phyloP scores from a whole-genome alignment of 1,139 yeast genomes.

The Geotrichum aggregatum region DNA sequence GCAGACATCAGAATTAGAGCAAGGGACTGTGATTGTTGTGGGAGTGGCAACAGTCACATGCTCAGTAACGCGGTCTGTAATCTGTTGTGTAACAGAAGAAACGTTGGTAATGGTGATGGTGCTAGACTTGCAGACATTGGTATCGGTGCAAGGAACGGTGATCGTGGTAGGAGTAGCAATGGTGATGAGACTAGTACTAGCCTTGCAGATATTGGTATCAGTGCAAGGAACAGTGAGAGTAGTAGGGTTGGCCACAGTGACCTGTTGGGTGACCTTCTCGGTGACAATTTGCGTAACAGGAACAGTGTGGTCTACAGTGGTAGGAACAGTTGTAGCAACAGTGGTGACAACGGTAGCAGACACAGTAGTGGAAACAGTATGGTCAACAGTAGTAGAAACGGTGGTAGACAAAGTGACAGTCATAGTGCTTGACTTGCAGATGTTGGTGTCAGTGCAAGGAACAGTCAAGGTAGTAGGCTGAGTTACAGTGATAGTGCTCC shows the following conservation, averaged over 20 bases:
- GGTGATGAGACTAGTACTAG: slow-evolving; percentile 2
- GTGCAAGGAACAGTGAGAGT: slow-evolving; percentile 15
- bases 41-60: slow-evolving; percentile 1
- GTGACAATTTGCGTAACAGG: neutral
- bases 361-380: neutral
- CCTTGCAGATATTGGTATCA: slow-evolving; percentile 10
- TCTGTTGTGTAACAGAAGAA: neutral
- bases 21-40: slow-evolving; percentile 7
- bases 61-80: neutral
- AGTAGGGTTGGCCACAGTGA: slow-evolving; percentile 12
- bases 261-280: neutral
- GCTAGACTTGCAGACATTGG: neutral
- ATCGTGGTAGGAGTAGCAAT: neutral
- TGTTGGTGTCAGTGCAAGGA: slow-evolving; percentile 7
- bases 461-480: slow-evolving; percentile 5
- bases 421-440: slow-evolving; percentile 4
- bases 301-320: slow-evolving; percentile 4
- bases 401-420: neutral
- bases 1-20: slow-evolving; percentile 12
- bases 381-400: slow-evolving; percentile 7
- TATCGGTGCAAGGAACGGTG: slow-evolving; percentile 9
- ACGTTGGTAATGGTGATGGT: slow-evolving; percentile 3
- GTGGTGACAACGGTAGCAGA: slow-evolving; percentile 10
- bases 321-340: slow-evolving; percentile 11
- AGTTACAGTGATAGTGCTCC: slow-evolving; percentile 6